A percentile compares a stretch with the other conserved stretches of the same genome.
These are phyloP conservation scores for Thraustotheca clavata DNA, from an alignment of 352 stramenopile species.

Conservation along the genomic window DNA sequence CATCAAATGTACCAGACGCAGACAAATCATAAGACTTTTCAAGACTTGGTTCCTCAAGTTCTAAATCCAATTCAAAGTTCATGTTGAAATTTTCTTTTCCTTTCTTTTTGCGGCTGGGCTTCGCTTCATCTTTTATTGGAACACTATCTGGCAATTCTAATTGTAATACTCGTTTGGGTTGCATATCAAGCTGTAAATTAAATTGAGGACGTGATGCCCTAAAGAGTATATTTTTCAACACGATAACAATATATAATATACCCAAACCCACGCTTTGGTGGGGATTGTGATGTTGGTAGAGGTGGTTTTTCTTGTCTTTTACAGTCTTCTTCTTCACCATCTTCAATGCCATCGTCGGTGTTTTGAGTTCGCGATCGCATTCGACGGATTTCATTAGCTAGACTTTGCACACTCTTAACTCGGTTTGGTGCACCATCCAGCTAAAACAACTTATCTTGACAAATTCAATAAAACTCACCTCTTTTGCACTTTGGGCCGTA, in stretches of 20 bases:
- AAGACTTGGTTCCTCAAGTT: constrained; percentile 45
- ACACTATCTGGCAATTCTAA: constrained; percentile 30
- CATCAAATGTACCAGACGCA: constrained; percentile 71
- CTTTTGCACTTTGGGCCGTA: neutral
- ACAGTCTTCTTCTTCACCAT: constrained; percentile 19
- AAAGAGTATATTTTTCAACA: neutral
- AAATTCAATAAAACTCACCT: neutral
- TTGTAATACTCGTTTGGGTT: constrained; percentile 27
- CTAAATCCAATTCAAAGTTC: constrained; percentile 66
- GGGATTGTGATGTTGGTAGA: constrained; percentile 15
- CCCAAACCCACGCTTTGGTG: constrained; percentile 13
- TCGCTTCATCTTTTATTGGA: constrained; percentile 35
- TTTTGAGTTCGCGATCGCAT: constrained; percentile 44
- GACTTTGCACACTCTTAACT: constrained; percentile 65
- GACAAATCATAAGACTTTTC: constrained; percentile 76
- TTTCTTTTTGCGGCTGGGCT: constrained; percentile 39
- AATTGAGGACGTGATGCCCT: constrained; percentile 42
- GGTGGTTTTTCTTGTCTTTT: constrained; percentile 4
- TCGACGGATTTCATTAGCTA: constrained; percentile 70
- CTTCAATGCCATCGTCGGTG: constrained; percentile 26
- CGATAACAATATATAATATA: neutral
- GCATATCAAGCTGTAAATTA: constrained; percentile 60
- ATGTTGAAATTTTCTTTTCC: constrained; percentile 62
- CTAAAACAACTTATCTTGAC: neutral
- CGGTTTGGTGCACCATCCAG: constrained; percentile 30